These are phyloP conservation scores for Bretschneidera sinensis DNA, from an alignment of 345 rosid species.

Conservation along the genomic window DNA sequence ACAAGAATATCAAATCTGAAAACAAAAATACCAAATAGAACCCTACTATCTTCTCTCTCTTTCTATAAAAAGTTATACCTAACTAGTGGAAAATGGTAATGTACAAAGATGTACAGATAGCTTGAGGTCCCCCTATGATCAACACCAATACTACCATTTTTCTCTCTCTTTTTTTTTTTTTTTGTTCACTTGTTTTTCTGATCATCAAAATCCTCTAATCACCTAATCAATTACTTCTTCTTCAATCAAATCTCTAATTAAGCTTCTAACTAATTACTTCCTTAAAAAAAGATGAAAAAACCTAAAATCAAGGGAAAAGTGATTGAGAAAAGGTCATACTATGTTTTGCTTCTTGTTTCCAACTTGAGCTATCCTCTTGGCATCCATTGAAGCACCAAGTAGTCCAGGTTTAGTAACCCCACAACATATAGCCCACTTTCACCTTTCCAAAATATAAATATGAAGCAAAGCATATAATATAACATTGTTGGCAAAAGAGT, in stretches of 20 bases:
- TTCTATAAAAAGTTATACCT: conserved; percentile 34
- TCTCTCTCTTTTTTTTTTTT: neutral
- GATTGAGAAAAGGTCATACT: conserved; percentile 20
- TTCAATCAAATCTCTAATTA: no score
- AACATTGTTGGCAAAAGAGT: no score
- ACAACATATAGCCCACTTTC: conserved; percentile 82
- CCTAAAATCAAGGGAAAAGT: neutral
- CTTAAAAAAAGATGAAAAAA: neutral
- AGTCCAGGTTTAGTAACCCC: conserved; percentile 87
- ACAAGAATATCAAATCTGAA: conserved; percentile 13
- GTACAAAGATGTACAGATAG: no score
- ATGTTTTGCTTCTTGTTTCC: conserved; percentile 35
- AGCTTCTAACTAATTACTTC: conserved; percentile 6
- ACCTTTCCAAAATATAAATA: no score
- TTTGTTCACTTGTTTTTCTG: no score
- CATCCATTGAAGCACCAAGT: conserved; percentile 78
- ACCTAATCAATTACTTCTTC: no score
- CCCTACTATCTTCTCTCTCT: conserved; percentile 3
- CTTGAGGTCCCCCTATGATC: no score
- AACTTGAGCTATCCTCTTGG: conserved; percentile 62
- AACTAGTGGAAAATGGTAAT: conserved; percentile 36
- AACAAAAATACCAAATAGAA: conserved; percentile 18
- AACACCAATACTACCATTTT: no score
- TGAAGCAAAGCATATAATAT: no score
- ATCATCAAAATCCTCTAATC: conserved; percentile 16